Evolutionary conservation across 2,329 filamentous ascomycete genomes (phyloP).

Genomic region (Alternaria novae-zelandiae): DNA sequence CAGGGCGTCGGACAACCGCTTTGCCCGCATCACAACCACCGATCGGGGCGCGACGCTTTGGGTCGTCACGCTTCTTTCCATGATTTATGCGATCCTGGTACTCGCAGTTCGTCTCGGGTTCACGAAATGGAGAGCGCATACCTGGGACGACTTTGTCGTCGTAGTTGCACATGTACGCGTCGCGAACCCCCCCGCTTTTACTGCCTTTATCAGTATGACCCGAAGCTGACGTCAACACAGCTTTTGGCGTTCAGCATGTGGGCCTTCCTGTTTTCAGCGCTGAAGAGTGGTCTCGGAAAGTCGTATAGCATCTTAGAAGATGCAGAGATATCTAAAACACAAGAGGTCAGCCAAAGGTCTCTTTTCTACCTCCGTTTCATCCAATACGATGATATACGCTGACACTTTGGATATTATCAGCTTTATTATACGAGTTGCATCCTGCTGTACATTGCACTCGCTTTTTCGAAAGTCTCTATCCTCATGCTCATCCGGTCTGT

Average conservation of each 20-base stretch:
- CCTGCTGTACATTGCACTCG: constrained; percentile 7
- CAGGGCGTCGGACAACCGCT: constrained; percentile 4
- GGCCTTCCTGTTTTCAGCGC: background rate
- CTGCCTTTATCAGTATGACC: background rate
- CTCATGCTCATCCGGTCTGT: constrained; percentile 3
- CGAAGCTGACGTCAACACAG: background rate
- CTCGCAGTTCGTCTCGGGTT: constrained; percentile 4
- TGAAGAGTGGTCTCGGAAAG: constrained; percentile 6
- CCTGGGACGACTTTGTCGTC: constrained; percentile 4
- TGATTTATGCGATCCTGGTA: constrained; percentile 4
- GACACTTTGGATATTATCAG: background rate
- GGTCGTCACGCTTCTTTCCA: constrained; percentile 1
- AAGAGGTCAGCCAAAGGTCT: background rate
- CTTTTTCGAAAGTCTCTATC: constrained; percentile 8
- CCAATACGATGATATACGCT: background rate
- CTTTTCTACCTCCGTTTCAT: background rate
- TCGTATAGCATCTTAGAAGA: background rate
- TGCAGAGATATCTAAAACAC: background rate
- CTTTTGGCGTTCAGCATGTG: constrained; percentile 5
- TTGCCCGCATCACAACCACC: constrained; percentile 1
- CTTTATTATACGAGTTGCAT: constrained; percentile 3
- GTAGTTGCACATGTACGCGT: constrained; percentile 6
- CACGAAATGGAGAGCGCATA: constrained; percentile 4
- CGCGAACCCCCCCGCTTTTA: background rate
- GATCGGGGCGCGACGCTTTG: constrained; percentile 12